Evolutionary conservation across 805 yeast species (phyloP).

Genomic region (Peterozyma toletana): DNA sequence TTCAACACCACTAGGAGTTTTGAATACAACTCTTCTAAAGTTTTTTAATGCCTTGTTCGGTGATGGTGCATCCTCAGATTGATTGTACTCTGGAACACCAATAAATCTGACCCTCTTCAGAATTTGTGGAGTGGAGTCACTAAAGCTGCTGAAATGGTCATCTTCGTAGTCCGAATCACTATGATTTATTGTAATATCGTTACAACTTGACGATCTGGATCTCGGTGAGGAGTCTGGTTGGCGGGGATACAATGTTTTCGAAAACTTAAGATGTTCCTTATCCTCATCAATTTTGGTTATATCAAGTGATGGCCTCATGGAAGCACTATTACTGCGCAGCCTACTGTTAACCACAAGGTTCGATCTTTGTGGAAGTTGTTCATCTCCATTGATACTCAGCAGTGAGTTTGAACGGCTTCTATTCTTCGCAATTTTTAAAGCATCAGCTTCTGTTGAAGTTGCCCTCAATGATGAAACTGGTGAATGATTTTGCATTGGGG

Average conservation of each 20-base stretch:
- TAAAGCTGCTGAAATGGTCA: no score
- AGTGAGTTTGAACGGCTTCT: constrained; percentile 21
- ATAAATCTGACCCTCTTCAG: constrained; percentile 41
- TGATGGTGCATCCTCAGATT: constrained; percentile 50
- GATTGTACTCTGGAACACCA: constrained; percentile 44
- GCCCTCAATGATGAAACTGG: not conserved
- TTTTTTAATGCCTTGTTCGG: constrained; percentile 26
- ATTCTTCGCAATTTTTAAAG: constrained; percentile 11
- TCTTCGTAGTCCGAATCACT: no score
- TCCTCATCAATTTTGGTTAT: constrained; percentile 13
- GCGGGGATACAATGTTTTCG: not conserved
- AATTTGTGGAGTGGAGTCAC: not conserved
- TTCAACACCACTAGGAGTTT: constrained; percentile 14
- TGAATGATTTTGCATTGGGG: constrained; percentile 9
- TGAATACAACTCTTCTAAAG: constrained; percentile 25
- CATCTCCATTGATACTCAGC: constrained; percentile 10
- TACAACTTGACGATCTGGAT: no score
- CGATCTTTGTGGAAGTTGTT: constrained; percentile 9
- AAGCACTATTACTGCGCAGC: constrained; percentile 16
- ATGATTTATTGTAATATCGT: no score
- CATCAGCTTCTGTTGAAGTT: constrained; percentile 8
- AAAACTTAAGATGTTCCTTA: not conserved
- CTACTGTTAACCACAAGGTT: constrained; percentile 14
- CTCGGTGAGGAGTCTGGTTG: not conserved
- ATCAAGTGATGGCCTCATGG: constrained; percentile 14